phyloP scores from a whole-genome alignment of 768 basidiomycete genomes.

The Phallus indusiatus region DNA sequence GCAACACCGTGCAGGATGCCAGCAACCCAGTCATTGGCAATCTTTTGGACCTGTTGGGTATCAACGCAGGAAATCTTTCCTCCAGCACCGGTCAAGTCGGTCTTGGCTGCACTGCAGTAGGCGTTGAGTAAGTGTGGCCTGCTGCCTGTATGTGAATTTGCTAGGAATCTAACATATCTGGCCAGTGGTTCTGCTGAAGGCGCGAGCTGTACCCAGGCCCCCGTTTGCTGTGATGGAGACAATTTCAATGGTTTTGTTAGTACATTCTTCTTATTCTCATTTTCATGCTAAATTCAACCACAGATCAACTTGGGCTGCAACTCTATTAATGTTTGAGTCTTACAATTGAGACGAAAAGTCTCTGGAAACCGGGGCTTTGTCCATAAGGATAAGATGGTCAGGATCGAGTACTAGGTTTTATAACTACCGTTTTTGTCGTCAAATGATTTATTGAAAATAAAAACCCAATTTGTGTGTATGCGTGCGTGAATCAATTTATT shows the following conservation, averaged over 20 bases:
- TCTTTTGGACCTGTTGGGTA: background rate
- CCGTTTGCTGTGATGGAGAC: background rate
- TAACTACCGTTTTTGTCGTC: too few species aligned
- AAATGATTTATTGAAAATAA: too few species aligned
- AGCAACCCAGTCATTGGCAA: background rate
- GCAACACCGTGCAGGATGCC: background rate
- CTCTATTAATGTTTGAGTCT: background rate
- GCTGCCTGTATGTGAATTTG: background rate
- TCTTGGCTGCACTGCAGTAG: background rate
- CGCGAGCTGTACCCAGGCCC: background rate
- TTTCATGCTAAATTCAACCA: background rate
- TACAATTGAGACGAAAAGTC: background rate
- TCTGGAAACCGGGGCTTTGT: background rate
- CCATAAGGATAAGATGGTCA: background rate
- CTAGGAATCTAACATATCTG: background rate
- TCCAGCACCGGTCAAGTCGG: background rate
- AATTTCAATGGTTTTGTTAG: background rate
- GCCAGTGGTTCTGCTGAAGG: background rate
- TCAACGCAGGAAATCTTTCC: background rate
- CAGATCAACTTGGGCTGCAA: background rate
- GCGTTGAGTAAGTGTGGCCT: background rate
- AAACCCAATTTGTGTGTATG: too few species aligned
- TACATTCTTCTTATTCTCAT: background rate
- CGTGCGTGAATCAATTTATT: too few species aligned
- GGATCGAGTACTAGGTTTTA: too few species aligned